These are phyloP conservation scores for Epichloe sp. DNA, from an alignment of 2,329 filamentous ascomycete genomes.

Conservation along the genomic window DNA sequence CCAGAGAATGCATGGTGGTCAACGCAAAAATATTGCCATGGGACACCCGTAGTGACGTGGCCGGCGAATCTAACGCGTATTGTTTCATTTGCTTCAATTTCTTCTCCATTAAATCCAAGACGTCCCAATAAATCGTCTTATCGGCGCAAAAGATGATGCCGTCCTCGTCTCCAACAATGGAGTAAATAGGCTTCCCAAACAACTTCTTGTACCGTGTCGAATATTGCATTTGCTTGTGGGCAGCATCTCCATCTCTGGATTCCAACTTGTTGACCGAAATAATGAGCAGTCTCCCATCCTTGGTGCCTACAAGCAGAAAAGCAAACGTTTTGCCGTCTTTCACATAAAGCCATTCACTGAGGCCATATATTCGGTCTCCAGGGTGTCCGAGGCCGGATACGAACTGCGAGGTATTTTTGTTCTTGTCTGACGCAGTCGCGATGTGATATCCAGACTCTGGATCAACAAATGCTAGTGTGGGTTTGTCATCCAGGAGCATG, in stretches of 20 bases:
- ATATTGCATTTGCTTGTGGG: conserved; percentile 27
- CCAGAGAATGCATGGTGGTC: conserved; percentile 40
- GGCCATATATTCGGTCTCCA: conserved; percentile 44
- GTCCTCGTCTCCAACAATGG: conserved; percentile 40
- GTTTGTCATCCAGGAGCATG: conserved; percentile 26
- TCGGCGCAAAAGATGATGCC: conserved; percentile 45
- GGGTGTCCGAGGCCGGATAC: conserved; percentile 42
- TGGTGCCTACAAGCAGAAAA: conserved; percentile 49
- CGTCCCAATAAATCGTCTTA: conserved; percentile 40
- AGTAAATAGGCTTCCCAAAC: conserved; percentile 36
- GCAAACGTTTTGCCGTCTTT: conserved; percentile 45
- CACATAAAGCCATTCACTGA: conserved; percentile 51
- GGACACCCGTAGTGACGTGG: conserved; percentile 33
- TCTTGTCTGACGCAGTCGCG: conserved; percentile 31
- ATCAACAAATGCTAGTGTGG: conserved; percentile 44
- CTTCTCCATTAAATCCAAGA: conserved; percentile 36
- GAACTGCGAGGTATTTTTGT: conserved; percentile 28
- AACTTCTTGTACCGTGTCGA: conserved; percentile 39
- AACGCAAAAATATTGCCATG: conserved; percentile 37
- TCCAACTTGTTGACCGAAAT: conserved; percentile 30
- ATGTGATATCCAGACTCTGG: conserved; percentile 39
- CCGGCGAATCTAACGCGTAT: conserved; percentile 39
- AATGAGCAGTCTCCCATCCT: conserved; percentile 40
- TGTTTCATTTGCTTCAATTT: conserved; percentile 34
- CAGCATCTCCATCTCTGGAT: conserved; percentile 7